Evolutionary conservation across 2,329 filamentous ascomycete species (phyloP), one percentile per base, ranked within the genome.

Genomic region (Alternaria hordeiaustralica): DNA sequence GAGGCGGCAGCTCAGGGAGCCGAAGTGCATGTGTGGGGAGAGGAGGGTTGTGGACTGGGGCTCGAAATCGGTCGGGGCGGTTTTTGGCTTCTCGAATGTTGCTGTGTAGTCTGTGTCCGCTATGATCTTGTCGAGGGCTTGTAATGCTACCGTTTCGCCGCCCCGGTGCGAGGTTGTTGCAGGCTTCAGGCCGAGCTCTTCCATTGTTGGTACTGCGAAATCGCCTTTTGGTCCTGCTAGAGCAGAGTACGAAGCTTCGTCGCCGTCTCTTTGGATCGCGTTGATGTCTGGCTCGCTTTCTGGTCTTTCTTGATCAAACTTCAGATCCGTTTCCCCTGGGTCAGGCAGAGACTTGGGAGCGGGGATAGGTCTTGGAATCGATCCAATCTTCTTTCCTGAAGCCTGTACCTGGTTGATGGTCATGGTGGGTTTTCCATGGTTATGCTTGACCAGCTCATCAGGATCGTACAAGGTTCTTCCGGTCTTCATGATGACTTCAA

Each of bases 41-140:
- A 94, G 84, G 1, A 94, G 82, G 0, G 90, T 93, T 1, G 92
- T 94, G 0, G 90, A 87, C 73, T 90, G 90, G 0, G 91, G 91
- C 41, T 88, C 85, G 69, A 94, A 93, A 3, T 87, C 89, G 3
- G 92, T 90, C 0, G 92, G 92, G 36, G 89, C 92, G 0, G 91
- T 93, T 61, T 89, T 88, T 2, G 92, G 91, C 76, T 94, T 94
- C 73, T 89, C 86, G 71, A 94, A 94, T 0, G 88, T 92, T 2
- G 89, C 90, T 0, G 88, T 89, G 75, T 92, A 94, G 57, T 87
- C 84, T 62, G 87, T 84, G 65, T 93, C 82, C 3, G 83, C 80
- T 62, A 92, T 84, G 30, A 92, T 87, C 4, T 84, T 79, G 9
- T 86, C 82, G 2, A 94, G 84, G 28, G 82, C 81, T 65, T 84